Evolutionary conservation across 331 rosid genomes (phyloP).

Genomic region (Pyracantha coccinea): DNA sequence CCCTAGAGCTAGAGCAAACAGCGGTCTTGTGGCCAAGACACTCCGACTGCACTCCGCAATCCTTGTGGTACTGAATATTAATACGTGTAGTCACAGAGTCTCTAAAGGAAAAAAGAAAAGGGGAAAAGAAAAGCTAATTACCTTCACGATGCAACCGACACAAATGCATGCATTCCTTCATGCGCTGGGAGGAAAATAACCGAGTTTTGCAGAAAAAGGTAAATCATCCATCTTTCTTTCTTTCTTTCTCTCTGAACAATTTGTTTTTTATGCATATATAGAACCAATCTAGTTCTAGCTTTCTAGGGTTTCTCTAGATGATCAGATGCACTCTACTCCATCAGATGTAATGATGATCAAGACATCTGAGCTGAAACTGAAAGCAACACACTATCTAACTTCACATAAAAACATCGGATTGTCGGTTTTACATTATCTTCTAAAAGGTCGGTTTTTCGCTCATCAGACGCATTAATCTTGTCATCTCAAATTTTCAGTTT

Average conservation of each 20-base stretch:
- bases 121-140: not conserved
- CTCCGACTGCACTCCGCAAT: no score
- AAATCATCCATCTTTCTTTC: not conserved
- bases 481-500: not conserved
- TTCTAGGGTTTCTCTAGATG: not conserved
- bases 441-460: not conserved
- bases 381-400: not conserved
- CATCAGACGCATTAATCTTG: not conserved
- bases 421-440: not conserved
- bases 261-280: not conserved
- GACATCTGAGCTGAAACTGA: slow-evolving; percentile 8
- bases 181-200: not conserved
- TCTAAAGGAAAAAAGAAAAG: not conserved
- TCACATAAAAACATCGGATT: not conserved
- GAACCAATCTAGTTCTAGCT: not conserved
- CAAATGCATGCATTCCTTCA: not conserved
- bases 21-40: no score
- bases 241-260: not conserved
- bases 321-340: slow-evolving; percentile 2
- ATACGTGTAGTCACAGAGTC: no score
- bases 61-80: no score
- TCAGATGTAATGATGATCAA: not conserved
- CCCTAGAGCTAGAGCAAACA: no score
- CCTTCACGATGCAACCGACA: not conserved
- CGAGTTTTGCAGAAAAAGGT: not conserved